These are phyloP conservation scores for Massariosphaeria phaeospora DNA, from an alignment of 495 filamentous ascomycete species.

Conservation along the genomic window DNA sequence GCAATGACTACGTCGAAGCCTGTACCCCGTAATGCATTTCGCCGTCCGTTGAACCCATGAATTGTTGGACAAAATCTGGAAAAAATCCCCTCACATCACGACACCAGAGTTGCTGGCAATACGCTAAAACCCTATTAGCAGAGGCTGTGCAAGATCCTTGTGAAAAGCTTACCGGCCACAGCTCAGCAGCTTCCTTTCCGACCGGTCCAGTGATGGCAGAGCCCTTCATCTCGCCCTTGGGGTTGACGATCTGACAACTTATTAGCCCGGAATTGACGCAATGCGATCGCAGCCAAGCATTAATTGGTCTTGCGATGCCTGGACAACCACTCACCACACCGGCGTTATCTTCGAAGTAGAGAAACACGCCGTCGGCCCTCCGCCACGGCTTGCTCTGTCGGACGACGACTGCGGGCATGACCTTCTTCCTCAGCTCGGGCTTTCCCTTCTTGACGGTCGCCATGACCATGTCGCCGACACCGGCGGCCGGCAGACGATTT, in stretches of 20 bases:
- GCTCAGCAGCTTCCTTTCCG: conserved; percentile 98
- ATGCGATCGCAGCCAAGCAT: neutral
- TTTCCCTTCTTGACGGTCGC: conserved; percentile 99
- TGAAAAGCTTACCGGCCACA: conserved; percentile 76
- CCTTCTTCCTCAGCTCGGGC: conserved; percentile 98
- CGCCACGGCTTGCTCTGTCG: conserved; percentile 99
- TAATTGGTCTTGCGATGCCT: neutral
- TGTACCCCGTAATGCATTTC: conserved; percentile 28
- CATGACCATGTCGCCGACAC: conserved; percentile 99
- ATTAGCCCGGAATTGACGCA: conserved; percentile 8
- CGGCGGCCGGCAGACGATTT: conserved; percentile 94
- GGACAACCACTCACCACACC: conserved; percentile 68
- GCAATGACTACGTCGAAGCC: conserved; percentile 18
- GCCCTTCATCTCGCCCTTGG: conserved; percentile 99
- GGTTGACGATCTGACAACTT: conserved; percentile 84
- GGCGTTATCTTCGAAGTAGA: conserved; percentile 99
- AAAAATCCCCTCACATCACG: conserved; percentile 76
- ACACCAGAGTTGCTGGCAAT: conserved; percentile 99
- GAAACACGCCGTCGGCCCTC: conserved; percentile 91
- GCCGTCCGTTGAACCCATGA: conserved; percentile 27
- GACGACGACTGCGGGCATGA: conserved; percentile 98
- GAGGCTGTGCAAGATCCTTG: neutral
- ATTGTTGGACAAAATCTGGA: conserved; percentile 31
- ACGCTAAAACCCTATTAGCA: conserved; percentile 56
- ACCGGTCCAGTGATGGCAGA: conserved; percentile 98